A percentile compares a stretch with the other conserved stretches of the same genome.
These are phyloP conservation scores for Cyberlindnera amylophila DNA, from an alignment of 805 yeast genomes.

Conservation along the genomic window DNA sequence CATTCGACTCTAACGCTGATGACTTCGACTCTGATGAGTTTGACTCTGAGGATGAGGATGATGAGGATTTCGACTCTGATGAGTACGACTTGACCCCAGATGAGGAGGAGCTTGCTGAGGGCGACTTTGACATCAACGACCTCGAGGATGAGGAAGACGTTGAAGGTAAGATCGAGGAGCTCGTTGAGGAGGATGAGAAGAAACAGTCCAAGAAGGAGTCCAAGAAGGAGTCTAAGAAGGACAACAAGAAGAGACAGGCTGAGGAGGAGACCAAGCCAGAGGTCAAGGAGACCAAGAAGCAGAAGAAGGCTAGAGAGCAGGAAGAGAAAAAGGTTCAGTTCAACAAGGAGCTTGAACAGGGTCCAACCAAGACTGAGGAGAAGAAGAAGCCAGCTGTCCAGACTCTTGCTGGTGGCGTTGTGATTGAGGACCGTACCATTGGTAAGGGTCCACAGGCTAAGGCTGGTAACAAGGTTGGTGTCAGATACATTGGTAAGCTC, in stretches of 20 bases:
- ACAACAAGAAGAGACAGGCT: conserved; percentile 38
- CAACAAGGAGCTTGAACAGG: conserved; percentile 88
- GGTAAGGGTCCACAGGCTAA: conserved; percentile 90
- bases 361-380: conserved; percentile 66
- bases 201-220: conserved; percentile 26
- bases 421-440: conserved; percentile 84
- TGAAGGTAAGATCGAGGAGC: conserved; percentile 70
- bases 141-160: conserved; percentile 60
- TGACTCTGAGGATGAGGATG: conserved; percentile 47
- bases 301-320: conserved; percentile 30
- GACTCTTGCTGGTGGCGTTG: conserved; percentile 88
- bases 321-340: conserved; percentile 66
- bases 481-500: conserved; percentile 96
- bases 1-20: conserved; percentile 68
- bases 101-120: conserved; percentile 60
- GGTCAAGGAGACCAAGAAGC: conserved; percentile 29
- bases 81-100: conserved; percentile 72
- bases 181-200: conserved; percentile 58
- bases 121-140: conserved; percentile 40
- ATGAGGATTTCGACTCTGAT: conserved; percentile 34
- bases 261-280: conserved; percentile 39
- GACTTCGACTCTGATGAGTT: conserved; percentile 64
- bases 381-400: conserved; percentile 67
- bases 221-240: conserved; percentile 27
- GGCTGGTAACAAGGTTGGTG: conserved; percentile 86